These are phyloP conservation scores for Rhizoclosmatium globosum DNA, from an alignment of 192 early-diverging fungal species.

Conservation along the genomic window DNA sequence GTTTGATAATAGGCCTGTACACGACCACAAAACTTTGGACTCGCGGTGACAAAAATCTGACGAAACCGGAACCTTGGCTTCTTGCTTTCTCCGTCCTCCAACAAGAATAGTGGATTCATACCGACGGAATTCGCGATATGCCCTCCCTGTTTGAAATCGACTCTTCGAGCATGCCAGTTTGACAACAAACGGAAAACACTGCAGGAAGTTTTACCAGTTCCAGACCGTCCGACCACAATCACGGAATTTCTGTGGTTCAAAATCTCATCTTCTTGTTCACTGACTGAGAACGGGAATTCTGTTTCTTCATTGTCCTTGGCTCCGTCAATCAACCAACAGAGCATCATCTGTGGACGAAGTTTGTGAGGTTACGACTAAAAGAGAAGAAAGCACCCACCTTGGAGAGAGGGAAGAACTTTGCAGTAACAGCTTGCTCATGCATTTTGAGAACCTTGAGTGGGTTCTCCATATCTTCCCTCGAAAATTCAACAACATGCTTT, in stretches of 20 bases:
- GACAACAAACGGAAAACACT: conserved; percentile 38
- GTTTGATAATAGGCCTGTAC: conserved; percentile 32
- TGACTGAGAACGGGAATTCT: conserved; percentile 42
- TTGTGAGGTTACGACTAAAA: background rate
- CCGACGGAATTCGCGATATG: background rate
- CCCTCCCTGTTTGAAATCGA: background rate
- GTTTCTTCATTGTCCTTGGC: conserved; percentile 13
- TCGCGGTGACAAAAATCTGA: conserved; percentile 45
- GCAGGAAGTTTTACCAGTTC: conserved; percentile 42
- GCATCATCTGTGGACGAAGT: background rate
- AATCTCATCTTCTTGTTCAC: conserved; percentile 37
- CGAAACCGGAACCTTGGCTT: conserved; percentile 12
- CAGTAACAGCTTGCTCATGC: conserved; percentile 41
- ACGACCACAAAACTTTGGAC: conserved; percentile 41
- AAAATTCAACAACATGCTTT: background rate
- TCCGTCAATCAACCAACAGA: background rate
- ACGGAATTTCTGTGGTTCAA: conserved; percentile 25
- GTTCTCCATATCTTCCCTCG: background rate
- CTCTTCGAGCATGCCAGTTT: conserved; percentile 1
- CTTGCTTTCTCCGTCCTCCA: background rate
- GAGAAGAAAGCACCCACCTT: too few relatives aligned
- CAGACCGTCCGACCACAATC: conserved; percentile 35
- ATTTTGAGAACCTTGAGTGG: conserved; percentile 19
- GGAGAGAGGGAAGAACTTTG: conserved; percentile 43
- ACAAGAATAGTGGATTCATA: background rate